These are phyloP conservation scores for Chrysanthemum makinoi DNA, from an alignment of 129 eudicot genomes.

Conservation along the genomic window DNA sequence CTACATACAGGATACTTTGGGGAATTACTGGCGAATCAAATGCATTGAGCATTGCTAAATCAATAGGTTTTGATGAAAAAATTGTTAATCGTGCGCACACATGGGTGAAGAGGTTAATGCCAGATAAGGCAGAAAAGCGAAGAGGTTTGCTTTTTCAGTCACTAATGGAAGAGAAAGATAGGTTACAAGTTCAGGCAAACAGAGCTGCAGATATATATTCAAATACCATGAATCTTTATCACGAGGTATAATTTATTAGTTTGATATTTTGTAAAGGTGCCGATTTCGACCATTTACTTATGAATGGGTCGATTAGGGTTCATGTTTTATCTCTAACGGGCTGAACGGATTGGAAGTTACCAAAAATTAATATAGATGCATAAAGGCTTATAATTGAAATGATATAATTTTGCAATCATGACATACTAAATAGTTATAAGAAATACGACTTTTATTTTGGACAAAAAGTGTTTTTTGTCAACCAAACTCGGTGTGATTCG, in stretches of 20 bases:
- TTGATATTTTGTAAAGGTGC: constrained; percentile 6
- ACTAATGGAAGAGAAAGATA: constrained; percentile 69
- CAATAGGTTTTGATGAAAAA: constrained; percentile 72
- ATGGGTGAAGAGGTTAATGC: constrained; percentile 77
- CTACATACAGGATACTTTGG: constrained; percentile 91
- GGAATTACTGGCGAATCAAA: constrained; percentile 92
- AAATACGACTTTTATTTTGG: background rate
- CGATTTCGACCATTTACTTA: background rate
- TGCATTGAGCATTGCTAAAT: constrained; percentile 79
- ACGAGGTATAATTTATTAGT: constrained; percentile 60
- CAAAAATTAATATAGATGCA: background rate
- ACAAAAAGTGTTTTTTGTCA: background rate
- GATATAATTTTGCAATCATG: background rate
- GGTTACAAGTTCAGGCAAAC: constrained; percentile 55
- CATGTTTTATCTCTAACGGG: background rate
- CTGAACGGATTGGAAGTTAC: background rate
- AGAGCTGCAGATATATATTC: constrained; percentile 64
- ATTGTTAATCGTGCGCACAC: constrained; percentile 63
- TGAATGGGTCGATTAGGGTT: constrained; percentile 1
- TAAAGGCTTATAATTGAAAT: background rate
- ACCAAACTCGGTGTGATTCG: background rate
- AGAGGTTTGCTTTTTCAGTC: constrained; percentile 72
- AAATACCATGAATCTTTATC: constrained; percentile 56
- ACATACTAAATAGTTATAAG: too few species aligned
- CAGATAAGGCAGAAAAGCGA: constrained; percentile 73